Base-by-base conservation (phyloP, 306 rosid genomes). In the Crotalaria pallida region DNA sequence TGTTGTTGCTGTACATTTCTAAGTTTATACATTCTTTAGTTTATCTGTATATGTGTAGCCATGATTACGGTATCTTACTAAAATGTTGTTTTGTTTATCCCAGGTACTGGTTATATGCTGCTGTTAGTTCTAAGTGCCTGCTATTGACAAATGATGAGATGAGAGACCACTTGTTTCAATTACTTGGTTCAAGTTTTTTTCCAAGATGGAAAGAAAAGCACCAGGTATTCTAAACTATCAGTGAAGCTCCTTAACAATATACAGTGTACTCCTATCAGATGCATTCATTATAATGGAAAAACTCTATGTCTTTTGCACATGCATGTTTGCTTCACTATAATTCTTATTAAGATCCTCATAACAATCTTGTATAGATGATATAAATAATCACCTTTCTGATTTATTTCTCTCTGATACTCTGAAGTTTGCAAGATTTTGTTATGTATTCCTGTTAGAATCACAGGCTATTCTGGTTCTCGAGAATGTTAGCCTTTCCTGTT, bases 81-180 rank as follows among this genome's bases (percentile, higher is more conserved):
- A 51, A 60, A 40, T 23, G 31, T 23, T 47, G 67, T 51, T 41
- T 18, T 43, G 57, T 43, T 63, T 62, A 38, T 50, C 40, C 50
- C 77, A 91, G 99, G 99, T 94, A 91, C 80, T 91, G 99, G 97
- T 81, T 94, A 65, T 94, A 87, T 45, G 99, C 99, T 1, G 96
- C 99, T 47, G 97, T 94, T 62, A 85, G 85, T 29, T 79, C 75
- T 74, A 89, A 91, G 67, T 81, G 96, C 84, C 82, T 94, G 55
- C 55, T 94, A 75, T 76, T 91, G 81, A 94, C 97, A n/a, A 89
- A 94, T 27, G 99, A 94, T 38, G 97, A 94, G 84, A 94, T 94
- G 99, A 86, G 99, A 75, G 99, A 94, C 60, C 99, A 91, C 78
- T 81, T 91, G 70, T 94, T 94, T 82, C 97, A 91, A 84, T 83